Evolutionary conservation across 352 stramenopile species (phyloP).

Genomic region (Pythium dissotocum): DNA sequence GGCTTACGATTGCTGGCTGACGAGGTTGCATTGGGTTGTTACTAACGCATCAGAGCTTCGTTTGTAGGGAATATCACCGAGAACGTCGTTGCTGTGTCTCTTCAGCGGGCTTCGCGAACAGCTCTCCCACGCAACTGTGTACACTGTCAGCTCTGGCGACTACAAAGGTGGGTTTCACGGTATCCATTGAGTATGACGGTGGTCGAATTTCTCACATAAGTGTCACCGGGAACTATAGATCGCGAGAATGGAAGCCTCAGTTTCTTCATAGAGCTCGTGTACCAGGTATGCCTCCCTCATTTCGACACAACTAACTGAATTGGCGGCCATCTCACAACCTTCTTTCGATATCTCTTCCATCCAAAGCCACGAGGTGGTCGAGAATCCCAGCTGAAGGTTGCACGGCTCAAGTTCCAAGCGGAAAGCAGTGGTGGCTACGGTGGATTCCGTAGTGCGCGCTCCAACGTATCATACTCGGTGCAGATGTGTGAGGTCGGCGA

Average conservation of each 20-base stretch:
- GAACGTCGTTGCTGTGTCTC: constrained; percentile 52
- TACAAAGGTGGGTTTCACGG: constrained; percentile 51
- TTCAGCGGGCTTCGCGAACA: constrained; percentile 52
- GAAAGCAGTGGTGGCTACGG: constrained; percentile 30
- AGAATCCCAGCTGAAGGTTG: constrained; percentile 50
- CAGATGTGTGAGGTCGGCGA: constrained; percentile 57
- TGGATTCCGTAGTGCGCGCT: constrained; percentile 20
- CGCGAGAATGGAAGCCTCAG: constrained; percentile 43
- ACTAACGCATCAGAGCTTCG: not conserved
- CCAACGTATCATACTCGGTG: constrained; percentile 42
- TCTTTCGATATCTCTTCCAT: not conserved
- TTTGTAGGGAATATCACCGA: constrained; percentile 54
- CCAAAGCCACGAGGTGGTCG: constrained; percentile 32
- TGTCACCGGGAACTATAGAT: constrained; percentile 32
- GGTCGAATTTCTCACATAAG: not conserved
- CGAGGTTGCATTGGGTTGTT: not conserved
- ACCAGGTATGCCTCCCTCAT: constrained; percentile 28
- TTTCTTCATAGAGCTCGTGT: constrained; percentile 68
- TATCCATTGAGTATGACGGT: not conserved
- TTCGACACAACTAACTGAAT: not conserved
- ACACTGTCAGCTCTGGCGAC: constrained; percentile 58
- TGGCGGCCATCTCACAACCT: not conserved
- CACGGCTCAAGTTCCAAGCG: constrained; percentile 58
- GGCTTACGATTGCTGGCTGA: not conserved
- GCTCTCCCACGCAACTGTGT: constrained; percentile 50